Base-by-base conservation (phyloP, 192 early-diverging fungal genomes). In the Backusella tuberculispora region DNA sequence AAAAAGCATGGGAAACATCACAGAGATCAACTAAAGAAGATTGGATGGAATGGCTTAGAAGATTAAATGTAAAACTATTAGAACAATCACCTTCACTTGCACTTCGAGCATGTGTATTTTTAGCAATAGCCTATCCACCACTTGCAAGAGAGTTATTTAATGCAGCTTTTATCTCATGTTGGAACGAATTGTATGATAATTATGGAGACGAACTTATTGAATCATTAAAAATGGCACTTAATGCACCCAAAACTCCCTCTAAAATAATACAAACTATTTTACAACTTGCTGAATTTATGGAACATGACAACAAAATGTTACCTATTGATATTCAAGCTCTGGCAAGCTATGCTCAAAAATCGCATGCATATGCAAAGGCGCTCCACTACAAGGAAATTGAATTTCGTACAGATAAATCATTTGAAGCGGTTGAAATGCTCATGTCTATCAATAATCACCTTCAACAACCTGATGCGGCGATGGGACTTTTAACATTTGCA, bases 241-340 rank as follows among this genome's bases (percentile, higher is more conserved):
- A 85, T 3, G 90, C 94, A 5, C 84, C 86, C 8, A 94, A 92
- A 50, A 95, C 94, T 47, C 95, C 97, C 17, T 89, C 95, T 0
- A 95, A 99, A 73, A 94, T 98, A 40, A 84, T 95, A 74, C 94
- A 96, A 76, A 92, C 88, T 0, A 85, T 99, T 21, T 86, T 99
- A 43, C 96, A 97, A 56, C 87, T 99, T 38, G 97, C 97, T 8
- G 98, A 97, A 80, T 98, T 96, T 71, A 99, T 99, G 98, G 98
- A 99, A 84, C 95, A 96, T 73, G 96, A 99, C 74, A 94, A 97
- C 76, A 96, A 97, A 74, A 88, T 95, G 8, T 83, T 98, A 12
- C 96, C 96, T 0, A 98, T 98, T 71, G 95, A 96, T 63, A 94
- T 97, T 60, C 85, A 91, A 21, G 92, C 92, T 4, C 82, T 99